Percentiles rank a stretch among this genome's conserved stretches.
phyloP scores from a whole-genome alignment of 2,329 filamentous ascomycete species.

The Claviceps arundinis region DNA sequence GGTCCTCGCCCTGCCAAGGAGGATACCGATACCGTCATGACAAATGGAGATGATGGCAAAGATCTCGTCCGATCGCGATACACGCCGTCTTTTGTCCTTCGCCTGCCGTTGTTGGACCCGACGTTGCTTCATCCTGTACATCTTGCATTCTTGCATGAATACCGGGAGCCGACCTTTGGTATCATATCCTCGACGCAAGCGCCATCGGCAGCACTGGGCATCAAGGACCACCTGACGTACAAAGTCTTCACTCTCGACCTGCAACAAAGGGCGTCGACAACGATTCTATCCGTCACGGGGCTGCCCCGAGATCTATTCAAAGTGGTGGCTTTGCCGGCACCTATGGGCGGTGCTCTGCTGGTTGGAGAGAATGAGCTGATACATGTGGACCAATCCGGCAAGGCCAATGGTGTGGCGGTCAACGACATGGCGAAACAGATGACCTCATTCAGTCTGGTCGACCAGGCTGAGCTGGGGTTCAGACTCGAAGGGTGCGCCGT shows the following conservation, averaged over 20 bases:
- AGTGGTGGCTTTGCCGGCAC: conserved; percentile 69
- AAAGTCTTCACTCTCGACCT: conserved; percentile 92
- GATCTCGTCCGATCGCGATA: conserved; percentile 46
- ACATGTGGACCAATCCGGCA: conserved; percentile 91
- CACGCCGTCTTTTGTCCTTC: conserved; percentile 82
- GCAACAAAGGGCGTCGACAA: conserved; percentile 84
- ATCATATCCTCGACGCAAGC: conserved; percentile 69
- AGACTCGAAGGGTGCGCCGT: conserved; percentile 71
- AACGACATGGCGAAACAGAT: conserved; percentile 77
- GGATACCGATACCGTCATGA: conserved; percentile 13
- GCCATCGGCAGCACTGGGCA: conserved; percentile 64
- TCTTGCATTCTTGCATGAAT: conserved; percentile 88
- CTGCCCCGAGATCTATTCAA: conserved; percentile 79
- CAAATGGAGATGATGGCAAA: conserved; percentile 21
- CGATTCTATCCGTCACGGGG: conserved; percentile 71
- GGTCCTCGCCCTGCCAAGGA: conserved; percentile 46
- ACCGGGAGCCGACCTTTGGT: conserved; percentile 93
- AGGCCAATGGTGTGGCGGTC: conserved; percentile 81
- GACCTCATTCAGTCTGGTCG: conserved; percentile 72
- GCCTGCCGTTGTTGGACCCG: conserved; percentile 78
- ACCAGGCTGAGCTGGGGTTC: conserved; percentile 70
- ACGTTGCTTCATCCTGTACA: conserved; percentile 79
- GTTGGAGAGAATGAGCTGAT: conserved; percentile 83
- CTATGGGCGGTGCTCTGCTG: conserved; percentile 78
- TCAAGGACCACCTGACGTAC: conserved; percentile 78